Evolutionary conservation across 2,329 filamentous ascomycete genomes (phyloP).

Genomic region (Exophiala phaeomuriformis): DNA sequence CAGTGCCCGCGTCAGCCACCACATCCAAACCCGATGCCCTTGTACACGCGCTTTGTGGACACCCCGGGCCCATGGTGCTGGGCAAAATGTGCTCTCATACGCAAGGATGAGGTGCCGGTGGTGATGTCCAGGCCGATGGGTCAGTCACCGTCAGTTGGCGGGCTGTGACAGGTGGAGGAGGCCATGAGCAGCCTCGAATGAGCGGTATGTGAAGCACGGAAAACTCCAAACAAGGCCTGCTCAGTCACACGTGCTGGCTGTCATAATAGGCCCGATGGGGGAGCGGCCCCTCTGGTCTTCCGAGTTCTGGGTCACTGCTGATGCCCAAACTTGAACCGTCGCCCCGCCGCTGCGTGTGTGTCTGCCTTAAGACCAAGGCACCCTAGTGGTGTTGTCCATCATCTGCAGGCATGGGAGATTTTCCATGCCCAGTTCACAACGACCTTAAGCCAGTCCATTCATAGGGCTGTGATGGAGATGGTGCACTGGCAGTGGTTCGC

Average conservation of each 20-base stretch:
- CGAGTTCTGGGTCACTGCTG: background rate
- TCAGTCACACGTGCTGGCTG: slow-evolving; percentile 2
- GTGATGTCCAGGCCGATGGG: background rate
- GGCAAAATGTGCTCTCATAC: background rate
- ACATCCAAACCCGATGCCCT: no score
- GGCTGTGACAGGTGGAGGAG: slow-evolving; percentile 18
- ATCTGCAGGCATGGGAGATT: no score
- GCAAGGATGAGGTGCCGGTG: no score
- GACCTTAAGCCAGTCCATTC: background rate
- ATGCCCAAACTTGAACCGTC: background rate
- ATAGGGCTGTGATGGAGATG: slow-evolving; percentile 1
- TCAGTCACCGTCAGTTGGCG: slow-evolving; percentile 20
- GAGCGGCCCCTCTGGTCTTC: background rate
- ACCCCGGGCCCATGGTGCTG: background rate
- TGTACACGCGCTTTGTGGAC: background rate
- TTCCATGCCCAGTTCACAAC: slow-evolving; percentile 1
- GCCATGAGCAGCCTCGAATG: slow-evolving; percentile 9
- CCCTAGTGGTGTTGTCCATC: no score
- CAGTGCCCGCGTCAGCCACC: no score
- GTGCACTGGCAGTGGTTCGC: no score
- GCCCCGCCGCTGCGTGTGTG: background rate
- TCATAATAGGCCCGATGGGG: background rate
- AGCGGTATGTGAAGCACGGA: slow-evolving; percentile 19
- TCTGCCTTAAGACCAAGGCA: background rate
- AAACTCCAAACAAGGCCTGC: background rate